A percentile compares a stretch with the other conserved stretches of the same genome.
phyloP scores from a whole-genome alignment of 768 basidiomycete genomes.

The Tremella fuciformis region DNA sequence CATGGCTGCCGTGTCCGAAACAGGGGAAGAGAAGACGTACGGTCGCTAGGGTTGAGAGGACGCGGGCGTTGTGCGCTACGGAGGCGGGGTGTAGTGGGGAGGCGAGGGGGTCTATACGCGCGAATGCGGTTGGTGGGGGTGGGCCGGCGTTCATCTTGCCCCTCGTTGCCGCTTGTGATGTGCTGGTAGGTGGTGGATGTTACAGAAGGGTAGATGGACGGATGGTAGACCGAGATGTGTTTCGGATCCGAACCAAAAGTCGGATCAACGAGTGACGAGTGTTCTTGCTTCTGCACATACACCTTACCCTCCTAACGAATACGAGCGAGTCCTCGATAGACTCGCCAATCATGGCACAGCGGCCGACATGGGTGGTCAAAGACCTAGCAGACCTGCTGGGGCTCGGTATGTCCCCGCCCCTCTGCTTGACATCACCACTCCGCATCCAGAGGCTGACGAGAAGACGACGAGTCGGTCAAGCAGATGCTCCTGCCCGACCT shows the following conservation, averaged over 20 bases:
- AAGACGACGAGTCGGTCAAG: conserved; percentile 42
- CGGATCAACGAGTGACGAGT: too few relatives aligned
- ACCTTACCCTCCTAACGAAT: too few relatives aligned
- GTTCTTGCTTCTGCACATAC: too few relatives aligned
- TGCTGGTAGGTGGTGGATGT: too few relatives aligned
- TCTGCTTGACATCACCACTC: background rate
- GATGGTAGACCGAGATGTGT: too few relatives aligned
- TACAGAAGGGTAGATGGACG: too few relatives aligned
- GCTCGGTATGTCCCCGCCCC: conserved; percentile 6
- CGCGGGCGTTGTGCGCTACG: conserved; percentile 41
- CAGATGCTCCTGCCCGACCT: conserved; percentile 45
- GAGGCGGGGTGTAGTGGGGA: conserved; percentile 48
- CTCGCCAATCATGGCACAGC: background rate
- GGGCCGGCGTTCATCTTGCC: too few relatives aligned
- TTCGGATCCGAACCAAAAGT: too few relatives aligned
- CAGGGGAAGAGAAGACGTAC: conserved; percentile 22
- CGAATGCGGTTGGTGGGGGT: too few relatives aligned
- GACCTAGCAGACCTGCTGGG: conserved; percentile 5
- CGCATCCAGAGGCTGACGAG: background rate
- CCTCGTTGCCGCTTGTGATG: too few relatives aligned
- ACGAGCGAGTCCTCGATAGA: too few relatives aligned
- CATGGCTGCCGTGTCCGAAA: too few relatives aligned
- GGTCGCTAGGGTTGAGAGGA: conserved; percentile 46
- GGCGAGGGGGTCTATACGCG: conserved; percentile 7
- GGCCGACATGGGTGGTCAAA: conserved; percentile 2